Evolutionary conservation across 2,329 filamentous ascomycete species (phyloP).

Genomic region (Didymella exigua): DNA sequence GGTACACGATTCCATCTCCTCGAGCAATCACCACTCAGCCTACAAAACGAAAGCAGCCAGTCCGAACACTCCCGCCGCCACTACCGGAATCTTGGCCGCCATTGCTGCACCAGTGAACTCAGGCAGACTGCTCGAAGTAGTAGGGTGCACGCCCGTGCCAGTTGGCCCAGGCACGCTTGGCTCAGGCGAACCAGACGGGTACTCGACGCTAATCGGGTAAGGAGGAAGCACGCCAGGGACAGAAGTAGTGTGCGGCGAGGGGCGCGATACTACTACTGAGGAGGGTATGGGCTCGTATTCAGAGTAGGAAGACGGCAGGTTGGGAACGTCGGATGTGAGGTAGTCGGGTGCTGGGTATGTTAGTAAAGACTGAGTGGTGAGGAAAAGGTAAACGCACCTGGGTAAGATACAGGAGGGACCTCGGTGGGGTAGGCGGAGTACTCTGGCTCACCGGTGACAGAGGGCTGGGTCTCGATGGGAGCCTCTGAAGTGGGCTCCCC

Average conservation of each 20-base stretch:
- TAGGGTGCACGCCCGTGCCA: slow-evolving; percentile 8
- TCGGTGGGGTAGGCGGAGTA: slow-evolving; percentile 7
- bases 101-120: slow-evolving; percentile 30
- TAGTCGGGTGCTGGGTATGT: not conserved
- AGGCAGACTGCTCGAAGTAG: slow-evolving; percentile 7
- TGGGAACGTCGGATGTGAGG: slow-evolving; percentile 2
- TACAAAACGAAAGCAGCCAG: slow-evolving; percentile 30
- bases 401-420: not conserved
- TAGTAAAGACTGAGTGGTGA: not conserved
- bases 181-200: not conserved
- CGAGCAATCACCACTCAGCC: not conserved
- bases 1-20: not conserved
- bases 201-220: slow-evolving; percentile 14
- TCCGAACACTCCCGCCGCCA: slow-evolving; percentile 26
- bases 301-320: not conserved
- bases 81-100: slow-evolving; percentile 19
- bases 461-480: slow-evolving; percentile 1
- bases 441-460: not conserved
- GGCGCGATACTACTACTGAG: slow-evolving; percentile 4
- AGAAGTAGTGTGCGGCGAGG: slow-evolving; percentile 3
- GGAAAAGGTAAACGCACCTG: not conserved
- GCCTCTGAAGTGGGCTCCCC: slow-evolving; percentile 2
- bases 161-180: slow-evolving; percentile 2
- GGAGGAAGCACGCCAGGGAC: slow-evolving; percentile 10
- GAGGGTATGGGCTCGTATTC: slow-evolving; percentile 7